These are phyloP conservation scores for Aegilops umbellulata DNA, from an alignment of 176 grass and related monocot genomes.

Conservation along the genomic window DNA sequence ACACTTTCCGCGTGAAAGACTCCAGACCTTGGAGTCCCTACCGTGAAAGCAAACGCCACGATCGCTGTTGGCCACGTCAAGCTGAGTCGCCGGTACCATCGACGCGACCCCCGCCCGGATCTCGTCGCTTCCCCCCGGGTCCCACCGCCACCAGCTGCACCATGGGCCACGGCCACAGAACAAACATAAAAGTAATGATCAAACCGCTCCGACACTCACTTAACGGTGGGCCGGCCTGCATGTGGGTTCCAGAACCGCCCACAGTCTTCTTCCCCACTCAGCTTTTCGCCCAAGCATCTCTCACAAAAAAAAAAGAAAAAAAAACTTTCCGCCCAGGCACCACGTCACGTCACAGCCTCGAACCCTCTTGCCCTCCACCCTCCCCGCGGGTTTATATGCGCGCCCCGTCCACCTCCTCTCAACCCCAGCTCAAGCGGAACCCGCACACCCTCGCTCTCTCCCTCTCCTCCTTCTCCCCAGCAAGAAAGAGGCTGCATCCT, in stretches of 20 bases:
- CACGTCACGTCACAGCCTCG: constrained; percentile 28
- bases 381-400: neutral
- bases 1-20: neutral
- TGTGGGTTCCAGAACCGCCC: constrained; percentile 23
- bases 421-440: neutral
- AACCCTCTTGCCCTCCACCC: constrained; percentile 8
- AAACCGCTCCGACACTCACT: neutral
- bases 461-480: neutral
- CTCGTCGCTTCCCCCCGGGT: neutral
- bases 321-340: neutral
- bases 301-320: neutral
- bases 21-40: neutral
- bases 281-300: neutral
- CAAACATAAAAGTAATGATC: neutral
- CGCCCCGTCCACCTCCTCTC: neutral
- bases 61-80: constrained; percentile 26
- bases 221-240: neutral
- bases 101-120: neutral
- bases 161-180: neutral
- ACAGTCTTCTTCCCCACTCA: neutral
- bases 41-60: neutral
- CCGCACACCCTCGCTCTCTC: neutral
- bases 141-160: neutral
- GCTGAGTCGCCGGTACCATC: neutral
- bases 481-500: neutral